phyloP scores from a whole-genome alignment of 2,329 filamentous ascomycete species.

The Aspergillus sp. region DNA sequence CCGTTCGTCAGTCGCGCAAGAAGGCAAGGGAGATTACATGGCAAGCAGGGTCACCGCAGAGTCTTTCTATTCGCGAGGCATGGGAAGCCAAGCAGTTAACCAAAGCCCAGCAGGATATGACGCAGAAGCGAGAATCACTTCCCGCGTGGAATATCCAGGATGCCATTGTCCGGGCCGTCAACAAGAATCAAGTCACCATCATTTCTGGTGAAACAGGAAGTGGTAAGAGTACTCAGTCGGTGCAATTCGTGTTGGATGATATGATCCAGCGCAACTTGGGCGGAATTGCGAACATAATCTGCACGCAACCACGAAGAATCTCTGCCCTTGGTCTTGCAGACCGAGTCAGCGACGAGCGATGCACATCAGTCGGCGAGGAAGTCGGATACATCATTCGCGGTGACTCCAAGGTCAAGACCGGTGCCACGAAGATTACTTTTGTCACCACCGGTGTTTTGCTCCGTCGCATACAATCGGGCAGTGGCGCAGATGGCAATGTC shows the following conservation, averaged over 20 bases:
- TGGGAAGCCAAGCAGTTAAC: constrained; percentile 70
- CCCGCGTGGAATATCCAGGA: constrained; percentile 87
- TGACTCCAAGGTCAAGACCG: constrained; percentile 71
- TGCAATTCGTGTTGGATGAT: constrained; percentile 93
- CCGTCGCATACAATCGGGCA: constrained; percentile 84
- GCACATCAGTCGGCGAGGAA: constrained; percentile 76
- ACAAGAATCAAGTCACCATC: constrained; percentile 82
- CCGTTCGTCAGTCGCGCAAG: constrained; percentile 30
- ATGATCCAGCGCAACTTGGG: constrained; percentile 76
- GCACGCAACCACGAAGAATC: constrained; percentile 92
- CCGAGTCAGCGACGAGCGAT: constrained; percentile 89
- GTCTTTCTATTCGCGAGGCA: constrained; percentile 57
- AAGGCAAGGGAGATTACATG: constrained; percentile 63
- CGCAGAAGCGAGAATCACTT: constrained; percentile 67
- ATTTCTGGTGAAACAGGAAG: constrained; percentile 96
- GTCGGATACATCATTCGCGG: constrained; percentile 90
- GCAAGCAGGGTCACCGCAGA: constrained; percentile 58
- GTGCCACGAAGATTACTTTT: constrained; percentile 85
- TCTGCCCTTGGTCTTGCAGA: constrained; percentile 92
- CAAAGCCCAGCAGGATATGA: constrained; percentile 71
- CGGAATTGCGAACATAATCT: constrained; percentile 80
- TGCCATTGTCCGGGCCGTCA: constrained; percentile 72
- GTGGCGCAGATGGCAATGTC: constrained; percentile 75
- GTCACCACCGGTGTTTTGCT: constrained; percentile 94
- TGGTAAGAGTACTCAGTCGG: constrained; percentile 94